Conservation (phyloP, 441 rosid genomes). For the Iberis amara region DNA sequence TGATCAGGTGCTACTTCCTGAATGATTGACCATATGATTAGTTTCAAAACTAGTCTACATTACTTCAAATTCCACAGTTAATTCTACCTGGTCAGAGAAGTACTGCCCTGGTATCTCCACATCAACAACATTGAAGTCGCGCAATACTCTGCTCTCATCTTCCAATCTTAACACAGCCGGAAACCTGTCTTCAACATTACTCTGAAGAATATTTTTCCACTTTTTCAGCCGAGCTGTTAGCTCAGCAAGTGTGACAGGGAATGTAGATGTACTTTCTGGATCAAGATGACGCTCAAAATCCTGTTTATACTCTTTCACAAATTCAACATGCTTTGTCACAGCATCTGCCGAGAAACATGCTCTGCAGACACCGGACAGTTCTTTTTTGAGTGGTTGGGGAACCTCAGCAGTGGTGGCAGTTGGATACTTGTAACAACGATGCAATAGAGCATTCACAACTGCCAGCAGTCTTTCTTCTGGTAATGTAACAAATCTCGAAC, state of each 20-base stretch:
- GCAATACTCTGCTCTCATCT: constrained; percentile 92
- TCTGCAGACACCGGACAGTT: constrained; percentile 96
- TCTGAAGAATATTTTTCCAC: constrained; percentile 97
- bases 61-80: constrained; percentile 11
- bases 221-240: constrained; percentile 83
- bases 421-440: constrained; percentile 98
- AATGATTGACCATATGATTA: constrained; percentile 21
- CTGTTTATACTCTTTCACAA: constrained; percentile 96
- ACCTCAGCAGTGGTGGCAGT: constrained; percentile 98
- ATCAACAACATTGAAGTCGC: constrained; percentile 94
- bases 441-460: constrained; percentile 94
- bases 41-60: constrained; percentile 16
- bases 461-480: constrained; percentile 99
- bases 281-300: constrained; percentile 96
- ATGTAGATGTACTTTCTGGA: constrained; percentile 88
- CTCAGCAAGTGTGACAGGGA: constrained; percentile 85
- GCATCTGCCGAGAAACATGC: constrained; percentile 99
- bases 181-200: constrained; percentile 96
- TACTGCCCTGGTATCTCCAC: constrained; percentile 99
- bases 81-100: constrained; percentile 81
- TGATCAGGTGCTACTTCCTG: constrained; percentile 98
- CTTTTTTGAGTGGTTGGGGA: constrained; percentile 97
- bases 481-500: constrained; percentile 92
- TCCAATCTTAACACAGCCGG: constrained; percentile 94
- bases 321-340: constrained; percentile 92